phyloP scores from a whole-genome alignment of 176 grass and related monocot species.

The Leersia perrieri region DNA sequence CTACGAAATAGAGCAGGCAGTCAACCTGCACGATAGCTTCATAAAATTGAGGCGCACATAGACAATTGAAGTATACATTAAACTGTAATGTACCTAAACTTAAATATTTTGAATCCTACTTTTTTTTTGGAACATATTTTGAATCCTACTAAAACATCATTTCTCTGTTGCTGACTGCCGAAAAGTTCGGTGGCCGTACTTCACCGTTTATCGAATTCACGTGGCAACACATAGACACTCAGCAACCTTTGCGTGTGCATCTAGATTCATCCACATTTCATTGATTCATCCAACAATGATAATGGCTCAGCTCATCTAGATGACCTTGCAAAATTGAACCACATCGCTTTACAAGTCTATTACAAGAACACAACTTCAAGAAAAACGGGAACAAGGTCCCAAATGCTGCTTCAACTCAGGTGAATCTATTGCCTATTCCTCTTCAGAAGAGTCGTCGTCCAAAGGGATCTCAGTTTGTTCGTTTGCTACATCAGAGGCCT shows the following conservation, averaged over 20 bases:
- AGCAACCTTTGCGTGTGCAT: neutral
- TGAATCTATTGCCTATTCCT: constrained; percentile 41
- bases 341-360: neutral
- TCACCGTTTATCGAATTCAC: neutral
- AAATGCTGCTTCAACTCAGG: neutral
- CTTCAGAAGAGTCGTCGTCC: constrained; percentile 52
- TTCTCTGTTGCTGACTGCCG: too few species aligned
- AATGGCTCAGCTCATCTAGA: neutral
- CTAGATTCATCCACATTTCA: neutral
- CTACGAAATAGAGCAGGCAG: too few species aligned
- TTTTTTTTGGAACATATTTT: too few species aligned
- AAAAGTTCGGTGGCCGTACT: too few species aligned
- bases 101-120: too few species aligned
- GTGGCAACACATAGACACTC: neutral
- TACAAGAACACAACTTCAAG: neutral
- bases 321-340: neutral
- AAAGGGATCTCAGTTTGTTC: constrained; percentile 24
- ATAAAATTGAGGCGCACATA: too few species aligned
- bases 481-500: constrained; percentile 41
- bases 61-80: too few species aligned
- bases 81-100: too few species aligned
- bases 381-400: neutral
- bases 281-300: neutral
- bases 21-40: too few species aligned
- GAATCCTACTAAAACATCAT: too few species aligned